phyloP scores from a whole-genome alignment of 2,329 filamentous ascomycete species.

The Trematosphaeria pertusa region DNA sequence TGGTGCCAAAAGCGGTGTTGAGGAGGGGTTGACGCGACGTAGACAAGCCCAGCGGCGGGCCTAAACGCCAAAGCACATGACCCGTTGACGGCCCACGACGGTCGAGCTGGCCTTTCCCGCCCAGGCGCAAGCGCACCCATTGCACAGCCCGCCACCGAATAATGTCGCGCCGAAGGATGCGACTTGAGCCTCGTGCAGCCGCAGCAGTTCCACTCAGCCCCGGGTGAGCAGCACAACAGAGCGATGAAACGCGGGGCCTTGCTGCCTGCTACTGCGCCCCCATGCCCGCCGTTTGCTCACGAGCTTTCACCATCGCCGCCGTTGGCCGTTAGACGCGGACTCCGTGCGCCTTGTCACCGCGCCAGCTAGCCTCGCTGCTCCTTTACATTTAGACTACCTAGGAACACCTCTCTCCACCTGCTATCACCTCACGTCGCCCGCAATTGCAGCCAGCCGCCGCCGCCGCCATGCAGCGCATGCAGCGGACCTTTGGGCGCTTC shows the following conservation, averaged over 20 bases:
- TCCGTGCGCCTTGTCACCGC: neutral
- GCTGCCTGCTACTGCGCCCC: conserved; percentile 17
- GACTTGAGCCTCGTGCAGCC: too few relatives aligned
- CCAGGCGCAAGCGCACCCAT: neutral
- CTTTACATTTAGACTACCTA: too few relatives aligned
- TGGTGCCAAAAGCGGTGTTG: conserved; percentile 8
- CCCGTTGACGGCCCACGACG: neutral
- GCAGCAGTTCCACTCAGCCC: neutral
- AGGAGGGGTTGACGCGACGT: conserved; percentile 18
- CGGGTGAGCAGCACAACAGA: too few relatives aligned
- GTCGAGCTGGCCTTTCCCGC: neutral
- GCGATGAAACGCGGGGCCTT: conserved; percentile 30
- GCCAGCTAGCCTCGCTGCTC: neutral
- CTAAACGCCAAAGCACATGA: conserved; percentile 6
- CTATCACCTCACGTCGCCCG: conserved; percentile 14
- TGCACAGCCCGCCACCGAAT: neutral
- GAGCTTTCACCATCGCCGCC: conserved; percentile 7
- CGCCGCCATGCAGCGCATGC: conserved; percentile 73
- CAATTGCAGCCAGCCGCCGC: conserved; percentile 37
- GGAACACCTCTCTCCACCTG: conserved; percentile 2
- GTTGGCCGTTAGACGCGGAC: conserved; percentile 4
- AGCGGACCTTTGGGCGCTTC: conserved; percentile 76
- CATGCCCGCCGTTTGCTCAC: conserved; percentile 7
- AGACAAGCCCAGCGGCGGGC: neutral
- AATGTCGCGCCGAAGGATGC: neutral